Evolutionary conservation across 1,284 basidiomycete genomes (phyloP).

Genomic region (Mycocalia duriaeana): DNA sequence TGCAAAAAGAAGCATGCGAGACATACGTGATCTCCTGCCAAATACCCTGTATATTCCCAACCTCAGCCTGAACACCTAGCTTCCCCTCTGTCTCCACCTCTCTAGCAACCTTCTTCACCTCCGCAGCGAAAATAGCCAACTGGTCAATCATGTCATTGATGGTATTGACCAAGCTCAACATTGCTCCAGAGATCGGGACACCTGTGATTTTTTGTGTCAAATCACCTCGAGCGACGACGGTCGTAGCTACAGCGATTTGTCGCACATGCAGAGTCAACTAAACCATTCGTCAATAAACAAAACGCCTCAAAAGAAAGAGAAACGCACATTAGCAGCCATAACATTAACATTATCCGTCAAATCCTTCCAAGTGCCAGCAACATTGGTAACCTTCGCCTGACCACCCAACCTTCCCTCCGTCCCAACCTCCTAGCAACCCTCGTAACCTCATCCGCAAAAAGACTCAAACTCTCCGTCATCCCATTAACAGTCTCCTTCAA

Average conservation of each 20-base stretch:
- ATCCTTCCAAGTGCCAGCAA: conserved; percentile 97
- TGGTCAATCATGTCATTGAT: conserved; percentile 98
- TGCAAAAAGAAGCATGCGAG: neutral
- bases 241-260: conserved; percentile 91
- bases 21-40: conserved; percentile 98
- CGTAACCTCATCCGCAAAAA: conserved; percentile 88
- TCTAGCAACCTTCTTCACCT: conserved; percentile 92
- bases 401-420: conserved; percentile 88
- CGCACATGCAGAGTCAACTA: conserved; percentile 92
- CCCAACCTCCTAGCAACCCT: conserved; percentile 87
- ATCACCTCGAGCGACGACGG: conserved; percentile 92
- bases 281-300: conserved; percentile 7
- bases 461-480: conserved; percentile 85
- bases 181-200: conserved; percentile 93
- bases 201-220: conserved; percentile 91
- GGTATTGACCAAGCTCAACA: conserved; percentile 88
- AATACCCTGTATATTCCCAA: conserved; percentile 94
- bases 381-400: conserved; percentile 84
- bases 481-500: conserved; percentile 85
- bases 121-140: conserved; percentile 85
- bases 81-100: conserved; percentile 97
- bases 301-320: conserved; percentile 1
- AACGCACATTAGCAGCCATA: conserved; percentile 76
- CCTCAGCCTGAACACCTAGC: conserved; percentile 94
- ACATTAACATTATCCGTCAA: conserved; percentile 93